phyloP scores from a whole-genome alignment of 257 asterid genomes.

The Solanum medicagineum region DNA sequence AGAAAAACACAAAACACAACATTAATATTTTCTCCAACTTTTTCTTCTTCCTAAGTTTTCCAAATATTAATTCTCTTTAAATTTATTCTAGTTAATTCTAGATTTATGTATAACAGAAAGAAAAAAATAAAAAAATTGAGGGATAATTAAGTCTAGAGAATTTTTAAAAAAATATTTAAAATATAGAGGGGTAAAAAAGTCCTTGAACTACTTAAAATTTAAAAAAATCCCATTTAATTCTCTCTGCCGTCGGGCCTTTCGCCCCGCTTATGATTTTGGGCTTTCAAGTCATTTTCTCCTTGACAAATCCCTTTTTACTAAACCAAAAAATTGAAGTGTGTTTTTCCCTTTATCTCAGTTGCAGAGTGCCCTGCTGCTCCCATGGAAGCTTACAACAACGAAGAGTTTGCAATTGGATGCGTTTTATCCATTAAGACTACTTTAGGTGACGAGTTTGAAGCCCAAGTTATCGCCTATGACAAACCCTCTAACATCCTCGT shows the following conservation, averaged over 20 bases:
- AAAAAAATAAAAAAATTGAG: too few relatives aligned
- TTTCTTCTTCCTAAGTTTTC: too few relatives aligned
- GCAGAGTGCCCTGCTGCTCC: slow-evolving; percentile 8
- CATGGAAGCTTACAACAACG: slow-evolving; percentile 70
- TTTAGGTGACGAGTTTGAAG: slow-evolving; percentile 85
- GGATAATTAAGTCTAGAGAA: too few relatives aligned
- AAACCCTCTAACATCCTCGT: slow-evolving; percentile 83
- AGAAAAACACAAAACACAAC: too few relatives aligned
- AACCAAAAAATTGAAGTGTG: background rate
- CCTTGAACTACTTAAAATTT: too few relatives aligned
- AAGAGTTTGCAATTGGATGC: slow-evolving; percentile 87
- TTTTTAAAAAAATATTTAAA: too few relatives aligned
- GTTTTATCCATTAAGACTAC: slow-evolving; percentile 69
- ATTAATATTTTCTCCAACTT: too few relatives aligned
- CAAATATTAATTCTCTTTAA: too few relatives aligned
- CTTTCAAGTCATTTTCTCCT: background rate
- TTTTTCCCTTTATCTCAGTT: background rate
- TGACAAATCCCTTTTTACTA: background rate
- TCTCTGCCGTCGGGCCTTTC: background rate
- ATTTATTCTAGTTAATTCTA: too few relatives aligned
- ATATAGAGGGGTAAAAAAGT: too few relatives aligned
- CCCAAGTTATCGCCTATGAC: slow-evolving; percentile 74
- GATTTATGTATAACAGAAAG: too few relatives aligned
- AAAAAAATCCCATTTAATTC: too few relatives aligned
- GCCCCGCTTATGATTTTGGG: background rate